Conservation (phyloP, 1,284 basidiomycete genomes). For the Austroboletus sp. region DNA sequence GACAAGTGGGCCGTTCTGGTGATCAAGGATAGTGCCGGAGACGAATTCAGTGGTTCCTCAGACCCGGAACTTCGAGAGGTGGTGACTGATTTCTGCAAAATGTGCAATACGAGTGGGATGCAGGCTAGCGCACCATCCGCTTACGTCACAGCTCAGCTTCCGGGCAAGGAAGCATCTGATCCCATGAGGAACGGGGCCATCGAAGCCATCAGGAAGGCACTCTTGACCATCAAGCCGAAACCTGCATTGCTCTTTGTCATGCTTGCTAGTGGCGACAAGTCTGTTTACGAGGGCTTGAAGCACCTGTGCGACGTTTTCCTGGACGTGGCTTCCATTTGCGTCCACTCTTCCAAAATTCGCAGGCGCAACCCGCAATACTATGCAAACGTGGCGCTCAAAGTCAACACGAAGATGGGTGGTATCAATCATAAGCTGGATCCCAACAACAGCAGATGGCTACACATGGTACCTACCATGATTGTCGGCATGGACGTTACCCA, state of each 20-base stretch:
- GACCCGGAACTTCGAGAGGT: slow-evolving; percentile 48
- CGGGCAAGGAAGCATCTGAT: slow-evolving; percentile 16
- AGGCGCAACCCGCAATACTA: slow-evolving; percentile 63
- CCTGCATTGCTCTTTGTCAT: slow-evolving; percentile 51
- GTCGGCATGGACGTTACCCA: slow-evolving; percentile 83
- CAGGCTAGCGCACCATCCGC: slow-evolving; percentile 26
- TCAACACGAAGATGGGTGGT: slow-evolving; percentile 78
- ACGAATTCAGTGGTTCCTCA: slow-evolving; percentile 46
- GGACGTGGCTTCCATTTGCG: slow-evolving; percentile 68
- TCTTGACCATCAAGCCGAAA: slow-evolving; percentile 33
- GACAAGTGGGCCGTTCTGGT: slow-evolving; percentile 60
- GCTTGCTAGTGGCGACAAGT: slow-evolving; percentile 62
- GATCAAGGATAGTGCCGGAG: slow-evolving; percentile 44
- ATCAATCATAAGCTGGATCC: slow-evolving; percentile 62
- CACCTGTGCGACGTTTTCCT: slow-evolving; percentile 61
- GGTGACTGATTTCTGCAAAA: slow-evolving; percentile 49
- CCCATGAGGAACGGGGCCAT: slow-evolving; percentile 24
- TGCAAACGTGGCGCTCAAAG: slow-evolving; percentile 70
- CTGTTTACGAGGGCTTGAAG: slow-evolving; percentile 67
- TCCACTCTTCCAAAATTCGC: slow-evolving; percentile 60
- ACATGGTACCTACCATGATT: slow-evolving; percentile 59
- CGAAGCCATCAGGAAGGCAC: slow-evolving; percentile 11
- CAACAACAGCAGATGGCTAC: slow-evolving; percentile 49
- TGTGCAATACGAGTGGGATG: slow-evolving; percentile 62
- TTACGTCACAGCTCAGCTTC: slow-evolving; percentile 20